Evolutionary conservation across 352 stramenopile genomes (phyloP).

Genomic region (Pelagophyceae sp.): DNA sequence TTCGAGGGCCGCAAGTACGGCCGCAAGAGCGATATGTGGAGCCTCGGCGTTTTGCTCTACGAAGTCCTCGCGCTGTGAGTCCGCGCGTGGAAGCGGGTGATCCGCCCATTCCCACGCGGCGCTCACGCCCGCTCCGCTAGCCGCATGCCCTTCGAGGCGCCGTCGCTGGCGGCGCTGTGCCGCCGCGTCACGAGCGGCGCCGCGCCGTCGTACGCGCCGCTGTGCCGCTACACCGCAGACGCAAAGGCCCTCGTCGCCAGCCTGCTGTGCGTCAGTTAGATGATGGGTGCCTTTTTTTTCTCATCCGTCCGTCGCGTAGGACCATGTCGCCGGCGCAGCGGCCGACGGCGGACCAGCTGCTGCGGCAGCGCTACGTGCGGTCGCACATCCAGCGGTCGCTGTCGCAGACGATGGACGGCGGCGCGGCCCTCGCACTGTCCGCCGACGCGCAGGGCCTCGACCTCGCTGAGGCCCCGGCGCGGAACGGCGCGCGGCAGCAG

Average conservation of each 20-base stretch:
- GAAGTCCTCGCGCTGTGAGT: constrained; percentile 74
- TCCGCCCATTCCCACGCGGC: too few species aligned
- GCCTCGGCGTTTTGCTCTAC: constrained; percentile 76
- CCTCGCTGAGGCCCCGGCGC: too few species aligned
- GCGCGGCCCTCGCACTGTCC: not conserved
- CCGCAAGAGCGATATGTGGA: constrained; percentile 80
- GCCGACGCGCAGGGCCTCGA: not conserved
- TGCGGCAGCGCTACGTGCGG: not conserved
- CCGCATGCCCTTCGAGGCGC: constrained; percentile 70
- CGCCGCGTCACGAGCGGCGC: not conserved
- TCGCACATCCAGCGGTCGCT: not conserved
- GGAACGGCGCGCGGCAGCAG: not conserved
- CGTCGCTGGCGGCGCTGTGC: not conserved
- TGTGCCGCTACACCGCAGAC: not conserved
- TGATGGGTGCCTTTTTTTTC: too few species aligned
- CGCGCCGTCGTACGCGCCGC: not conserved
- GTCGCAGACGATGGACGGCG: not conserved
- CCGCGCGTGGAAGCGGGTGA: too few species aligned
- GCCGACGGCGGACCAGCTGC: not conserved
- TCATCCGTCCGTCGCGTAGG: too few species aligned
- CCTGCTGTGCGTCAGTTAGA: not conserved
- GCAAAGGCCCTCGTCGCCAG: not conserved
- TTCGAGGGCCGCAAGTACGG: constrained; percentile 80
- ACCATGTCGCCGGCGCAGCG: not conserved
- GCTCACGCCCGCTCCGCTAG: too few species aligned